Conservation (phyloP, 2,329 filamentous ascomycete species). For the Pseudogymnoascus sp. region DNA sequence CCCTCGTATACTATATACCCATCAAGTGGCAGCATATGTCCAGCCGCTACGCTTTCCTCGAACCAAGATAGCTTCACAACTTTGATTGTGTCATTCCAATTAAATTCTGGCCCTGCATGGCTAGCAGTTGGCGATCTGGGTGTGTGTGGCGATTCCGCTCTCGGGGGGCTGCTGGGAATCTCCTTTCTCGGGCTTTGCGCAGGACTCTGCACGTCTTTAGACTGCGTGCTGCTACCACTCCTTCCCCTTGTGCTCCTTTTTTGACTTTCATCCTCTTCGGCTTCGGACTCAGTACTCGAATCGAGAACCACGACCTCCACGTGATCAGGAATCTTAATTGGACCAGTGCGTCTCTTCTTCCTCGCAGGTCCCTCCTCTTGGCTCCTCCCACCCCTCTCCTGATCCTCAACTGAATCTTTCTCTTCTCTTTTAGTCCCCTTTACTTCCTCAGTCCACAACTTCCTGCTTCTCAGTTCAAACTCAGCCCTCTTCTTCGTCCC, state of each 20-base stretch:
- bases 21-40: constrained; percentile 37
- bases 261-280: constrained; percentile 17
- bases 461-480: constrained; percentile 66
- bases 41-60: constrained; percentile 40
- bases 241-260: not conserved
- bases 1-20: constrained; percentile 49
- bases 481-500: constrained; percentile 59
- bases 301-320: constrained; percentile 19
- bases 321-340: constrained; percentile 26
- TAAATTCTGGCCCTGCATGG: not conserved
- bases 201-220: constrained; percentile 16
- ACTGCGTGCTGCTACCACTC: not conserved
- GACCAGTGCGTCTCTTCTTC: constrained; percentile 29
- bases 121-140: not conserved
- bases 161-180: not conserved
- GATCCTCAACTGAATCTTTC: not conserved
- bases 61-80: constrained; percentile 55
- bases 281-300: constrained; percentile 30
- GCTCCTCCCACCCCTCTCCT: constrained; percentile 1
- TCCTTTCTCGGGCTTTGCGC: not conserved
- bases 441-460: constrained; percentile 49
- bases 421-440: constrained; percentile 7
- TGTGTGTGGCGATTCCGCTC: not conserved
- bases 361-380: constrained; percentile 14
- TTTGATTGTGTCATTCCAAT: constrained; percentile 30